Evolutionary conservation across 352 stramenopile species (phyloP).

Genomic region (Bremia lactucae): DNA sequence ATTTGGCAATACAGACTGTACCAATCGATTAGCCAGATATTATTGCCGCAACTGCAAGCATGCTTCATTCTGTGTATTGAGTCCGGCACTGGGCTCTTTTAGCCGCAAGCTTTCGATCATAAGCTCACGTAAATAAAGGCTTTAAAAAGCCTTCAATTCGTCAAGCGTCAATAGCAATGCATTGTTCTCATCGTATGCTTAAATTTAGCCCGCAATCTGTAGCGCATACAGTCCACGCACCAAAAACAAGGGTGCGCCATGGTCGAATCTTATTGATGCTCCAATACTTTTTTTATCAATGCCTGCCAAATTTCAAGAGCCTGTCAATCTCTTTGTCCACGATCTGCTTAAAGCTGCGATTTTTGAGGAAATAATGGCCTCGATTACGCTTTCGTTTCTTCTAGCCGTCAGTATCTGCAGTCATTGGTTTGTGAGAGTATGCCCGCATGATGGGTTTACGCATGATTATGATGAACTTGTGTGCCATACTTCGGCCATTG

Average conservation of each 20-base stretch:
- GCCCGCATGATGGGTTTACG: constrained; percentile 73
- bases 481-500: no score
- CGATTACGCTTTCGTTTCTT: constrained; percentile 68
- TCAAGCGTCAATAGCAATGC: constrained; percentile 91
- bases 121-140: constrained; percentile 54
- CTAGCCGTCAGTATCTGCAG: constrained; percentile 57
- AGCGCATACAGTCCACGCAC: constrained; percentile 89
- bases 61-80: no score
- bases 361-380: constrained; percentile 54
- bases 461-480: constrained; percentile 78
- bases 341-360: constrained; percentile 57
- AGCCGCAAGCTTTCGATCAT: no score
- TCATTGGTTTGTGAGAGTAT: constrained; percentile 87
- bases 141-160: constrained; percentile 78
- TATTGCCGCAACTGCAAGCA: no score
- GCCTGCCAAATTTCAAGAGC: constrained; percentile 42
- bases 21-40: no score
- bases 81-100: no score
- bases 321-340: constrained; percentile 61
- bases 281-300: constrained; percentile 57
- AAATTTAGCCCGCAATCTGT: constrained; percentile 88
- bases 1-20: no score
- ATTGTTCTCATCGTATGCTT: constrained; percentile 80
- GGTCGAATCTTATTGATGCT: constrained; percentile 28
- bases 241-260: constrained; percentile 76